phyloP scores from a whole-genome alignment of 2,329 filamentous ascomycete species.

The Fusarium metavorans region DNA sequence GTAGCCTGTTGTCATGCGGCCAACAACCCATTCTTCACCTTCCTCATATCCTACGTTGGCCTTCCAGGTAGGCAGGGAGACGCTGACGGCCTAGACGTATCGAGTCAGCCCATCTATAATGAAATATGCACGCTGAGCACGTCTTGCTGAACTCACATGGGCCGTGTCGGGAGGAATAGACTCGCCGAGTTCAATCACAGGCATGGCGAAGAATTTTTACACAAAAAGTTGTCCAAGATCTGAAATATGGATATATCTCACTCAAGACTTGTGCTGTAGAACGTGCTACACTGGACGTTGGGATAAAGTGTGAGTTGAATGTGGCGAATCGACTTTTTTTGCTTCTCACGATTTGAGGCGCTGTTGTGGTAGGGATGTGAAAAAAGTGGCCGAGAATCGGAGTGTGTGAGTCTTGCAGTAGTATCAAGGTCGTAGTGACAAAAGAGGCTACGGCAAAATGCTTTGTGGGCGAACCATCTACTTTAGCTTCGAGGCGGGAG shows the following conservation, averaged over 20 bases:
- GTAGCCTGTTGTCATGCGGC: constrained; percentile 89
- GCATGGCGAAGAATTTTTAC: constrained; percentile 51
- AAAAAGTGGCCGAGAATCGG: constrained; percentile 38
- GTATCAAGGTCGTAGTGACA: not conserved
- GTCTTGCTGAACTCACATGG: constrained; percentile 69
- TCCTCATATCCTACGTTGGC: constrained; percentile 95
- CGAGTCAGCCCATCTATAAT: not conserved
- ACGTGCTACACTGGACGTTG: not conserved
- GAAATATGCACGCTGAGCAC: constrained; percentile 2
- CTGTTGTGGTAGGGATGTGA: constrained; percentile 26
- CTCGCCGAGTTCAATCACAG: constrained; percentile 70
- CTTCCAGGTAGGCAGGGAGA: constrained; percentile 93
- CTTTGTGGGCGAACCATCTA: not conserved
- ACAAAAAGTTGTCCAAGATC: not conserved
- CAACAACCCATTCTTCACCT: constrained; percentile 86
- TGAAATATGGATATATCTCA: not conserved
- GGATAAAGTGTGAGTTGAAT: not conserved
- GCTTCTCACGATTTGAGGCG: constrained; percentile 12
- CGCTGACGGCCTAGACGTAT: constrained; percentile 82
- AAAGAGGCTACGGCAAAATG: constrained; percentile 8
- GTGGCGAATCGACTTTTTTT: constrained; percentile 18
- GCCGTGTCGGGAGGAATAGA: constrained; percentile 82
- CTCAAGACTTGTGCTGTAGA: not conserved
- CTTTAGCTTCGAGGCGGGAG: constrained; percentile 17
- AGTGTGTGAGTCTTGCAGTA: constrained; percentile 24